Evolutionary conservation across 2,329 filamentous ascomycete genomes (phyloP), one percentile per base, ranked within the genome.

Genomic region (Diaporthe eres): DNA sequence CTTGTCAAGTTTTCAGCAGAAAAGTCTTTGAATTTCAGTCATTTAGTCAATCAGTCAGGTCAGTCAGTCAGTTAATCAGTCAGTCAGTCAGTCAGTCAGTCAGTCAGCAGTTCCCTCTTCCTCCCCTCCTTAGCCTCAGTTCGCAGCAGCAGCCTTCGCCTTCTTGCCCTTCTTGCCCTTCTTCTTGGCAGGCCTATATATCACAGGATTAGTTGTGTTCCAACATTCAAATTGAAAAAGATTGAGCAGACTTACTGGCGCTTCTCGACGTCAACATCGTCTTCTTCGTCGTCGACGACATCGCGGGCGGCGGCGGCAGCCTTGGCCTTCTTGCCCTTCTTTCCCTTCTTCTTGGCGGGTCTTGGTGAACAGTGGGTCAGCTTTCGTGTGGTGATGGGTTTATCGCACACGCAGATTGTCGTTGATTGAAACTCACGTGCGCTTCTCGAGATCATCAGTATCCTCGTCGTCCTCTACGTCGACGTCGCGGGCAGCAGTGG

Each of bases 121-220:
- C 5, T 34, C 22, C 1, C 0, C 13, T 13, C 6, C 34, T 44
- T 44, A 15, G 25, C 25, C 39, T 31, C 22, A 65, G 25, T 65
- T 65, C 7, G 60, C 60, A 47, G 60, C 60, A 13, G 60, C 60
- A 31, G 60, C 60, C 60, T 65, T 65, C 15, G 60, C 60, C 60
- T 65, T 65, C 60, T 65, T 65, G 25, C 58, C 37, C 37, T 61
- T 61, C n/a, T 61, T 63, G 60, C 37, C 60, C 60, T 63, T 63
- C 60, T 63, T 63, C 57, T 60, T 60, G 8, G 60, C 60, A n/a
- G 60, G 60, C n/a, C 60, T 63, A 28, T 37, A 13, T 3, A 34
- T 15, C 12, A 13, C 53, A 31, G 4, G 17, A 37, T 58, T 58
- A 58, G 55, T 37, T 37, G 6, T 37, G 15, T 34, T 19, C 31